Conservation (phyloP, 495 filamentous ascomycete genomes). For the Tuber borchii region DNA sequence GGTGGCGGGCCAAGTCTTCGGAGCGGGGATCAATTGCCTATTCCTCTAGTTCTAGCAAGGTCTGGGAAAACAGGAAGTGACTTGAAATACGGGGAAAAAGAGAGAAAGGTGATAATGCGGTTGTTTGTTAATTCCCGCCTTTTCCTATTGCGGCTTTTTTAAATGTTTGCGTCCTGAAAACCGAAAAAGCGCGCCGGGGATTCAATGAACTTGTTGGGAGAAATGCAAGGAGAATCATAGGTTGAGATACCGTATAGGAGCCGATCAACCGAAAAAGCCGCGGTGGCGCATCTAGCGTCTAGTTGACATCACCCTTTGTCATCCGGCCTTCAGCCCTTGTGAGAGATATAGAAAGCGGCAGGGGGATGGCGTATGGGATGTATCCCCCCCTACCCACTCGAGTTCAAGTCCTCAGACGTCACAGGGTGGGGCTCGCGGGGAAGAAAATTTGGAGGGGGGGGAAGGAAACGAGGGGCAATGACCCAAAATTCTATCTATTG, state of each 20-base stretch:
- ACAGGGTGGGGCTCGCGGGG: not conserved
- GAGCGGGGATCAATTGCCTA: not conserved
- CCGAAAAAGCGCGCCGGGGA: not conserved
- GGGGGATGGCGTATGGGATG: not conserved
- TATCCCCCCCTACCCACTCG: not conserved
- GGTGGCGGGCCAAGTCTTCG: not conserved
- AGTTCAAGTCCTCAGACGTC: not conserved
- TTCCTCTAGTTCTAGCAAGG: not conserved
- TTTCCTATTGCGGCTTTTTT: not conserved
- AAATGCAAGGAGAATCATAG: not conserved
- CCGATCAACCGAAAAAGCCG: not conserved
- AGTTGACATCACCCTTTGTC: not conserved
- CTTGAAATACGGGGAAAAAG: not conserved
- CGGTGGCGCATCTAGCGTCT: not conserved
- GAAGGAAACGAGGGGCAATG: not conserved
- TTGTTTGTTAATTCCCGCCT: not conserved
- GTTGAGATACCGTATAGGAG: not conserved
- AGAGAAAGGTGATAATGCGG: not conserved
- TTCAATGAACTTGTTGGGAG: too few species aligned
- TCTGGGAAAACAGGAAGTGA: not conserved
- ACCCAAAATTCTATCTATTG: not conserved
- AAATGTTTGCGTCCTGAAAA: not conserved
- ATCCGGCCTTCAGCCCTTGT: not conserved
- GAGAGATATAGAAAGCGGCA: not conserved
- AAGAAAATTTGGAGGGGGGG: not conserved